Evolutionary conservation across 148 eudicot species (phyloP), one percentile per base, ranked within the genome.

Genomic region (Rhododendron mucronatum): DNA sequence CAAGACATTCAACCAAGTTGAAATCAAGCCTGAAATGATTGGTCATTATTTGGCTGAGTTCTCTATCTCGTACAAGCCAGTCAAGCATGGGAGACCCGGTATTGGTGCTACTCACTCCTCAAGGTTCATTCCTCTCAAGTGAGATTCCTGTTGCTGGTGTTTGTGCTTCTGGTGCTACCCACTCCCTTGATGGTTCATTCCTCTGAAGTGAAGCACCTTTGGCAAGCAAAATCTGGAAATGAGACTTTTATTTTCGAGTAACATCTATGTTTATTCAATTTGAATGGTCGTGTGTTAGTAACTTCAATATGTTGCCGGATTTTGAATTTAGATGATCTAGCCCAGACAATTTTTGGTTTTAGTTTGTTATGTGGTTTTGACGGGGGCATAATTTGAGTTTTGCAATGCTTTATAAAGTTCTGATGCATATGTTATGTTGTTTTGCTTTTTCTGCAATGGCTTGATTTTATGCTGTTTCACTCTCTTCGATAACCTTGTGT

Each of bases 101-200:
- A 92, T 92, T 89, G 94, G 94, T 91, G 94, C 94, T 51, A 92
- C 94, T 48, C 94, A 92, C 89, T 92, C 94, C 48, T 92, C 94
- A 11, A 91, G 94, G 91, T 92, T 92, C 88, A 92, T 92, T 90
- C 94, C 94, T 88, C 91, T 92, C 5, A 92, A 92, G 89, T 92
- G 87, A 90, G 82, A 71, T 30, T 11, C 2, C 65, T 53, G 2
- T 53, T n/a, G 14, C 12, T 23, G 67, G 28, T 71, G 76, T 71
- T 35, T 71, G 1, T 28, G 26, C 47, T 51, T 81, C 21, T 81
- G 83, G 83, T 80, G 82, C 82, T 23, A n/a, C 21, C 18, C 12
- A 23, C 35, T 48, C 11, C 21, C 35, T 30, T 77, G 12, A 0
- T 9, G 82, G 33, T n/a, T 80, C 50, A 14, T 16, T 26, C 39